phyloP scores from a whole-genome alignment of 2,329 filamentous ascomycete species.

The Ascocoryne sarcoides region DNA sequence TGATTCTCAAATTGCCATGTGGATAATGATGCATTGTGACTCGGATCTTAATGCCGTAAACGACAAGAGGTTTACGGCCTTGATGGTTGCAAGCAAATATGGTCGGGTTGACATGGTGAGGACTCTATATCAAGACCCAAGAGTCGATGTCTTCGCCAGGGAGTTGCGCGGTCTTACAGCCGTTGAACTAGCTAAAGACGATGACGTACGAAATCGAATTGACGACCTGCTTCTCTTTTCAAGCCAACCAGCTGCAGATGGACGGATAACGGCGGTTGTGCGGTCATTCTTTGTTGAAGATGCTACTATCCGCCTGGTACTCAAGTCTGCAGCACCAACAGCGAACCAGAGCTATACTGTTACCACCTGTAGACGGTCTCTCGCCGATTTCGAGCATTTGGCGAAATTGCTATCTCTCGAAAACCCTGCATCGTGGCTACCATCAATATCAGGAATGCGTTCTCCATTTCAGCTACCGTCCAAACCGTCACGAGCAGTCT shows the following conservation, averaged over 20 bases:
- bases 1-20: constrained; percentile 65
- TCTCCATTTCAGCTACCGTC: constrained; percentile 91
- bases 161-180: constrained; percentile 86
- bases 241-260: constrained; percentile 60
- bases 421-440: constrained; percentile 92
- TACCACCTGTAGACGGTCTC: constrained; percentile 82
- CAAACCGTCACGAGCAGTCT: constrained; percentile 75
- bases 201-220: constrained; percentile 92
- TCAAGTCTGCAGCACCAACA: constrained; percentile 90
- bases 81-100: constrained; percentile 99
- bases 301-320: constrained; percentile 80
- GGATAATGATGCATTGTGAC: constrained; percentile 75
- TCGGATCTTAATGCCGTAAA: constrained; percentile 95
- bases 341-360: constrained; percentile 78
- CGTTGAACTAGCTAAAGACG: constrained; percentile 93
- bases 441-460: constrained; percentile 64
- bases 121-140: constrained; percentile 74
- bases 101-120: constrained; percentile 89
- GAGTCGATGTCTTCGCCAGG: constrained; percentile 76
- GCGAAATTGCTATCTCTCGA: constrained; percentile 76
- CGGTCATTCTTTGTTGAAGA: constrained; percentile 97
- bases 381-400: constrained; percentile 85
- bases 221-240: constrained; percentile 87
- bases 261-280: constrained; percentile 84
- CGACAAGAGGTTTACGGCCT: constrained; percentile 85